Conservation (phyloP, 164 flowering plant species). For the Sedum album region DNA sequence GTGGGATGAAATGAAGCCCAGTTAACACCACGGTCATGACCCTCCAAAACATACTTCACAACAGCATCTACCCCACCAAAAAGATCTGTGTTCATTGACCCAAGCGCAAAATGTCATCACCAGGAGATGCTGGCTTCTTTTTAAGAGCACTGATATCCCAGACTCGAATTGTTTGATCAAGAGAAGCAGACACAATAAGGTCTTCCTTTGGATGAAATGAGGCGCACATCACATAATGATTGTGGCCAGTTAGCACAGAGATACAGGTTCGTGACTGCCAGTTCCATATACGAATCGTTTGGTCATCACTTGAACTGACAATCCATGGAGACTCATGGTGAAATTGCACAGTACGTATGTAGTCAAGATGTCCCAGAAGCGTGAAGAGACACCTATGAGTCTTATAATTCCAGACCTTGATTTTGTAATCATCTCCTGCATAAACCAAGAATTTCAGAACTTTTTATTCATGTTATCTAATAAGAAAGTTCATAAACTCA, state of each 20-base stretch:
- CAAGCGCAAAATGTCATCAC: constrained; percentile 71
- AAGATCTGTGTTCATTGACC: constrained; percentile 94
- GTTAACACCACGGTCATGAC: too few relatives aligned
- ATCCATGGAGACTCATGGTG: constrained; percentile 81
- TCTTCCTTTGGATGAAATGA: constrained; percentile 90
- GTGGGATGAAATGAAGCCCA: too few relatives aligned
- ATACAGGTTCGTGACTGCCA: constrained; percentile 87
- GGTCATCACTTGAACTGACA: constrained; percentile 59
- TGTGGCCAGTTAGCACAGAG: constrained; percentile 68
- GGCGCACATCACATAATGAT: constrained; percentile 57
- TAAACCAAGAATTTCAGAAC: not conserved
- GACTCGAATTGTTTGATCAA: constrained; percentile 94
- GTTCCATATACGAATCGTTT: constrained; percentile 90
- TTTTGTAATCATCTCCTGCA: constrained; percentile 93
- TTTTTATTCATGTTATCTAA: not conserved
- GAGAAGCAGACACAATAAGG: constrained; percentile 82
- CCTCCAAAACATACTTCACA: too few relatives aligned
- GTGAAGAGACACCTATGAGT: constrained; percentile 39
- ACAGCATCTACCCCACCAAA: too few relatives aligned
- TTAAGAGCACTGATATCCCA: constrained; percentile 91
- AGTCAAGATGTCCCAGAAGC: constrained; percentile 85
- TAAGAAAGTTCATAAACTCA: not conserved
- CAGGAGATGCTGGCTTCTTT: constrained; percentile 72
- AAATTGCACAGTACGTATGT: constrained; percentile 89
- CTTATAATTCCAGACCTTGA: constrained; percentile 81